These are phyloP conservation scores for Cladosporium sp. DNA, from an alignment of 2,329 filamentous ascomycete genomes.

Conservation along the genomic window DNA sequence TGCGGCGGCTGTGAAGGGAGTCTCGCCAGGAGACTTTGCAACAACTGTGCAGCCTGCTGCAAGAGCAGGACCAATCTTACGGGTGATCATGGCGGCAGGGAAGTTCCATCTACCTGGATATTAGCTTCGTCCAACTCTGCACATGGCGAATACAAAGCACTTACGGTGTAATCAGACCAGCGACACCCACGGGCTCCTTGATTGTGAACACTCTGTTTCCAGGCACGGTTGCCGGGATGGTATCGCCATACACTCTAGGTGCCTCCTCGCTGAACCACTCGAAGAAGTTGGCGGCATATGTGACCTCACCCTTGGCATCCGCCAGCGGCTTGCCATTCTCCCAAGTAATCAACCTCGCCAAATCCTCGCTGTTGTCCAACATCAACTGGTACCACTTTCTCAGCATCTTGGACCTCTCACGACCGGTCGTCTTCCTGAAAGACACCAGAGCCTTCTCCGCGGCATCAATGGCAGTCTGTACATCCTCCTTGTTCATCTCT, in stretches of 20 bases:
- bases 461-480: slow-evolving; percentile 75
- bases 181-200: slow-evolving; percentile 80
- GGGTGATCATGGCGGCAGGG: slow-evolving; percentile 44
- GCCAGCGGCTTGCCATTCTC: slow-evolving; percentile 31
- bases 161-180: slow-evolving; percentile 69
- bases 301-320: slow-evolving; percentile 29
- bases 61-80: slow-evolving; percentile 54
- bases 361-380: slow-evolving; percentile 46
- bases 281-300: slow-evolving; percentile 68
- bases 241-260: slow-evolving; percentile 67
- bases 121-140: not conserved
- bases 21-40: slow-evolving; percentile 85
- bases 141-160: slow-evolving; percentile 23
- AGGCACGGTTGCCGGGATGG: slow-evolving; percentile 63
- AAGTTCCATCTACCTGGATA: slow-evolving; percentile 65
- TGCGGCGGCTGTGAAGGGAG: slow-evolving; percentile 84
- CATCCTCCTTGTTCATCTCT: slow-evolving; percentile 75
- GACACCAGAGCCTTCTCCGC: slow-evolving; percentile 68
- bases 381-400: slow-evolving; percentile 79
- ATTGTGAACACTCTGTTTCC: slow-evolving; percentile 72
- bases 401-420: slow-evolving; percentile 68
- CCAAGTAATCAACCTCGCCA: slow-evolving; percentile 28
- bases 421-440: slow-evolving; percentile 67
- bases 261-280: slow-evolving; percentile 82
- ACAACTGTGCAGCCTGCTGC: slow-evolving; percentile 96